These are phyloP conservation scores for Saccharomycopsis oosterbeekiorum DNA, from an alignment of 805 yeast genomes.

Conservation along the genomic window DNA sequence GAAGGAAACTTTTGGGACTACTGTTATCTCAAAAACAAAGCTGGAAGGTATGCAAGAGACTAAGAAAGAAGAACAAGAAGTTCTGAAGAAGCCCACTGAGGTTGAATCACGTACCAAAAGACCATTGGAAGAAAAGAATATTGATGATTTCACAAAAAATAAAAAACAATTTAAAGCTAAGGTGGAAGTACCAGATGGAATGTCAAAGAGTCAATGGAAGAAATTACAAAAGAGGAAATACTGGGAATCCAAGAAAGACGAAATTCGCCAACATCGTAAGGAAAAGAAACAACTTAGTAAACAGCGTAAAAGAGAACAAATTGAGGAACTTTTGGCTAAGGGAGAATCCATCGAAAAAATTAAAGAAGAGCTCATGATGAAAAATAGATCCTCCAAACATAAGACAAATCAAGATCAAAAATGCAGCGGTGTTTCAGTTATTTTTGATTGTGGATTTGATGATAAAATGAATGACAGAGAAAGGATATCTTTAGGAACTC, in stretches of 20 bases:
- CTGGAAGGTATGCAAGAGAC: not conserved
- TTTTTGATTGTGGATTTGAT: slow-evolving; percentile 89
- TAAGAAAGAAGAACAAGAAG: not conserved
- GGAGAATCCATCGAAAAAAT: slow-evolving; percentile 28
- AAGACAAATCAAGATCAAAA: slow-evolving; percentile 34
- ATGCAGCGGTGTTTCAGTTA: slow-evolving; percentile 40
- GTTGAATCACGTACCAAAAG: not conserved
- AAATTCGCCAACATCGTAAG: slow-evolving; percentile 41
- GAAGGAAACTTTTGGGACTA: not conserved
- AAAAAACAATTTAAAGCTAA: not conserved
- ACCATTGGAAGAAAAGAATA: not conserved
- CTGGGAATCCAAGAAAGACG: slow-evolving; percentile 59
- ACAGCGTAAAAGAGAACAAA: slow-evolving; percentile 30
- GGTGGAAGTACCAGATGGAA: slow-evolving; percentile 62
- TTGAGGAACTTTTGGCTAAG: slow-evolving; percentile 27
- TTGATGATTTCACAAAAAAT: not conserved
- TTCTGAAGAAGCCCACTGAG: not conserved
- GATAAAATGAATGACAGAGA: slow-evolving; percentile 76
- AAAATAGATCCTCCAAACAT: slow-evolving; percentile 24
- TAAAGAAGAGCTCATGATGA: slow-evolving; percentile 29
- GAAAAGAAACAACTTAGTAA: slow-evolving; percentile 43
- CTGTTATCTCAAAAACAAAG: not conserved
- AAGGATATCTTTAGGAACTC: slow-evolving; percentile 60
- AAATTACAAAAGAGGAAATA: slow-evolving; percentile 46
- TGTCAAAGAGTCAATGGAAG: slow-evolving; percentile 83